Evolutionary conservation across 768 basidiomycete species (phyloP).

Genomic region (Mycena rebaudengoi): DNA sequence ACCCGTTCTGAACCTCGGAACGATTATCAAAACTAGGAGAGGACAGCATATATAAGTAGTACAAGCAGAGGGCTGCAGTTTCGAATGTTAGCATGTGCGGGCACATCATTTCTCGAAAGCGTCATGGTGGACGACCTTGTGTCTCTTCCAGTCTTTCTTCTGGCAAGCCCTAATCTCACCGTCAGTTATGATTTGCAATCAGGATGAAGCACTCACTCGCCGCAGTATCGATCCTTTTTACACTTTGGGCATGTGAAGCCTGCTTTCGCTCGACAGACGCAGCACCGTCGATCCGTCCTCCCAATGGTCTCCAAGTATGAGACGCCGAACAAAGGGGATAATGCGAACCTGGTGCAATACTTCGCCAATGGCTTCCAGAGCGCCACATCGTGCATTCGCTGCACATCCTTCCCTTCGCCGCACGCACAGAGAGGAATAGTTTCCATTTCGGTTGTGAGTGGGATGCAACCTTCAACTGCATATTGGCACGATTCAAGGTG

Average conservation of each 20-base stretch:
- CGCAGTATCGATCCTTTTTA: constrained; percentile 42
- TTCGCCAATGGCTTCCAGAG: constrained; percentile 52
- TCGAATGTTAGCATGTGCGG: constrained; percentile 6
- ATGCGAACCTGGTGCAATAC: constrained; percentile 58
- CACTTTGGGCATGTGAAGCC: constrained; percentile 20
- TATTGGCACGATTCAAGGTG: constrained; percentile 63
- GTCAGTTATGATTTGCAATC: neutral
- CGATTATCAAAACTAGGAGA: constrained; percentile 2
- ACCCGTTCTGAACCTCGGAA: neutral
- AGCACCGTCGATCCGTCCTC: constrained; percentile 31
- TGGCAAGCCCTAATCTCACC: constrained; percentile 3
- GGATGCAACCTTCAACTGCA: constrained; percentile 38
- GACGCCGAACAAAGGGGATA: constrained; percentile 57
- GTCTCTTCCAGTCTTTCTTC: constrained; percentile 12
- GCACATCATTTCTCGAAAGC: constrained; percentile 9
- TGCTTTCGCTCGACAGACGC: constrained; percentile 37
- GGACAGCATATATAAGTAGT: constrained; percentile 12
- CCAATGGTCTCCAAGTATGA: constrained; percentile 52
- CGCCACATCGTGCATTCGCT: constrained; percentile 39
- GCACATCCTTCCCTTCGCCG: constrained; percentile 57
- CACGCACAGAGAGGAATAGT: constrained; percentile 60
- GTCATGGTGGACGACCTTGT: constrained; percentile 7
- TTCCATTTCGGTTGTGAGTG: constrained; percentile 46
- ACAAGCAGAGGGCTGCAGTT: constrained; percentile 3
- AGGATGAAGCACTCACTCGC: neutral